These are phyloP conservation scores for Aspergillus sp. DNA, from an alignment of 2,329 filamentous ascomycete species.

Conservation along the genomic window DNA sequence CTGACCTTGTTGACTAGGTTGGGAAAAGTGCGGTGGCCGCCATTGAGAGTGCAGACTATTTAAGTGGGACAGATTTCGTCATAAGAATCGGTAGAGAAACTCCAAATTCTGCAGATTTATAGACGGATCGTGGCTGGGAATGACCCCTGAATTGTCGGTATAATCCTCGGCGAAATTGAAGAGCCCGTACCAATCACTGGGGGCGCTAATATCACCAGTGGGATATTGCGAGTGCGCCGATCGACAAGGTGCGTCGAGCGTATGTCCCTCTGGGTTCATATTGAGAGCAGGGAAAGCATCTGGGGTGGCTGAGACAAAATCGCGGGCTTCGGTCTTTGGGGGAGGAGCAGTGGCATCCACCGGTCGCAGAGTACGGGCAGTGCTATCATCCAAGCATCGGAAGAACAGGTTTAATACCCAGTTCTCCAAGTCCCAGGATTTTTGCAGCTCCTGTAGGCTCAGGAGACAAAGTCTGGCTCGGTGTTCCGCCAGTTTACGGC, in stretches of 20 bases:
- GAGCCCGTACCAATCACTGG: slow-evolving; percentile 14
- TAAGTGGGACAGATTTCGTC: background rate
- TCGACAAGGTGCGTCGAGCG: background rate
- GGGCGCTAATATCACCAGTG: background rate
- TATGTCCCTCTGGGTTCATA: background rate
- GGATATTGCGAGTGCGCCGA: too few species aligned
- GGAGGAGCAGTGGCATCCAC: slow-evolving; percentile 17
- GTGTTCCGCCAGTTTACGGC: slow-evolving; percentile 51
- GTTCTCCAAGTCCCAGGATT: slow-evolving; percentile 54
- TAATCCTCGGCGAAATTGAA: slow-evolving; percentile 9
- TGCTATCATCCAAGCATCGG: slow-evolving; percentile 50
- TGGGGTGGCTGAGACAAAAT: background rate
- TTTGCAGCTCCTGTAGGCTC: slow-evolving; percentile 52
- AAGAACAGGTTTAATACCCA: slow-evolving; percentile 54
- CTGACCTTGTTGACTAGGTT: too few species aligned
- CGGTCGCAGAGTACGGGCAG: slow-evolving; percentile 42
- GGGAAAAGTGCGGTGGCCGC: too few species aligned
- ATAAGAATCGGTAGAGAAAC: slow-evolving; percentile 18
- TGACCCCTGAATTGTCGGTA: background rate
- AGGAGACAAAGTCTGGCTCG: slow-evolving; percentile 52
- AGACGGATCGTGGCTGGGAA: background rate
- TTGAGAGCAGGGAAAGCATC: background rate
- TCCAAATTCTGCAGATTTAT: slow-evolving; percentile 16
- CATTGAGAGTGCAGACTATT: too few species aligned
- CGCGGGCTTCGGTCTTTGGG: background rate